Evolutionary conservation across 768 basidiomycete species (phyloP).

Genomic region (Brasilioporus rufonigricans): DNA sequence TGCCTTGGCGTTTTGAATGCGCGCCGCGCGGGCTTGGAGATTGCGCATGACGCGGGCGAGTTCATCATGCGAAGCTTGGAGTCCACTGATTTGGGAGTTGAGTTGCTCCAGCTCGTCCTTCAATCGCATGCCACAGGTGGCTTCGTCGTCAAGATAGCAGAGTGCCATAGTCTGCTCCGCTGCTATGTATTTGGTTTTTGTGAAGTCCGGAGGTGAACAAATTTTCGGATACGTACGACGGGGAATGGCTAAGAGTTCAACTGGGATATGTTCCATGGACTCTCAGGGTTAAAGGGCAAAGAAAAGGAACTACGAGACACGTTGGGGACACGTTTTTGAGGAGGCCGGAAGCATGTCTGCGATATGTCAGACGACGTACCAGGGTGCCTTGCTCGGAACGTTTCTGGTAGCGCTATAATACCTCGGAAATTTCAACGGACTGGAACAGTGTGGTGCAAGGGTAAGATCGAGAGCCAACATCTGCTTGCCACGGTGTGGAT

Average conservation of each 20-base stretch:
- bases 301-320: constrained; percentile 18
- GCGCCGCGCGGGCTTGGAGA: constrained; percentile 30
- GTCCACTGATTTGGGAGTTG: constrained; percentile 22
- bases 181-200: background rate
- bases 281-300: constrained; percentile 28
- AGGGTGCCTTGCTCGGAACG: constrained; percentile 19
- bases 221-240: constrained; percentile 18
- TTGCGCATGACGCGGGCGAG: constrained; percentile 23
- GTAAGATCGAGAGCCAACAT: background rate
- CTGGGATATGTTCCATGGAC: constrained; percentile 19
- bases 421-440: constrained; percentile 22
- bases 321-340: constrained; percentile 31
- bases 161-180: constrained; percentile 21
- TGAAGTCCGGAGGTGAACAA: constrained; percentile 2
- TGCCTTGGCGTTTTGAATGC: constrained; percentile 29
- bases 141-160: constrained; percentile 22
- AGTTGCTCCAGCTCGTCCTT: constrained; percentile 29
- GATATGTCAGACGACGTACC: constrained; percentile 21
- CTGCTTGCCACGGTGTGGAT: constrained; percentile 1
- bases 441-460: constrained; percentile 8
- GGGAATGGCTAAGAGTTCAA: constrained; percentile 19
- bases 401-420: constrained; percentile 10
- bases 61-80: constrained; percentile 31
- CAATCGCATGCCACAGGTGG: constrained; percentile 2
- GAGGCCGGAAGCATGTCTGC: constrained; percentile 10